Base-by-base conservation (phyloP, 2,329 filamentous ascomycete species). In the Colletotrichum sp. region DNA sequence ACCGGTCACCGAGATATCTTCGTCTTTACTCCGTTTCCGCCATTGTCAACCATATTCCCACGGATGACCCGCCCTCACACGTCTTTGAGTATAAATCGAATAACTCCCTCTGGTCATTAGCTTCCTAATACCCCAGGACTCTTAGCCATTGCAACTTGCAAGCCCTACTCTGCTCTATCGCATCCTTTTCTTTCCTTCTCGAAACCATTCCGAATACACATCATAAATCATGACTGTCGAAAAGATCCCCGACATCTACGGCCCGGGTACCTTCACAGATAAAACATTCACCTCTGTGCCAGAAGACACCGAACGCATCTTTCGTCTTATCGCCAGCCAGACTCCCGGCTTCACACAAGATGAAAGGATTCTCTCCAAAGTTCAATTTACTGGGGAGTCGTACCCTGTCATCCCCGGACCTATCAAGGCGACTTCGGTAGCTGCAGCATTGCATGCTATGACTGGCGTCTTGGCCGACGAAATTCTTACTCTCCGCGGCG, bases 391-490 rank as follows among this genome's bases (percentile, higher is more conserved):
- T 11, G 83, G 83, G 22, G 80, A 81, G 52, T 77, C 78, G 8
- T 79, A 81, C 22, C 82, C 83, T 44, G 78, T 83, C 39, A 81
- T 85, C 12, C 83, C 84, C 2, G 84, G 84, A 6, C 83, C 84
- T 8, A 80, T 85, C 79, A 85, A 85, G 70, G 80, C 83, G 8
- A 78, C 80, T 15, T 77, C 81, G 5, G 78, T 84, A 16, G 80
- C 83, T 8, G 82, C 83, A 12, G 80, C 82, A 8, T 76, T 82
- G 11, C 83, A 85, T 67, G 84, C 81, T 49, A 85, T 85, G 83
- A 77, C 78, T 3, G 84, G 83, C 36, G 79, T 86, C n/a, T 78
- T 86, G 8, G 82, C 81, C 61, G 80, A 84, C 72, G 82, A 85
- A 72, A 82, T 86, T 22, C 81, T 84, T 4, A 78, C 81, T 4